Conservation (phyloP, 176 grass and related monocot genomes). For the Echinochloa phyllopogon region DNA sequence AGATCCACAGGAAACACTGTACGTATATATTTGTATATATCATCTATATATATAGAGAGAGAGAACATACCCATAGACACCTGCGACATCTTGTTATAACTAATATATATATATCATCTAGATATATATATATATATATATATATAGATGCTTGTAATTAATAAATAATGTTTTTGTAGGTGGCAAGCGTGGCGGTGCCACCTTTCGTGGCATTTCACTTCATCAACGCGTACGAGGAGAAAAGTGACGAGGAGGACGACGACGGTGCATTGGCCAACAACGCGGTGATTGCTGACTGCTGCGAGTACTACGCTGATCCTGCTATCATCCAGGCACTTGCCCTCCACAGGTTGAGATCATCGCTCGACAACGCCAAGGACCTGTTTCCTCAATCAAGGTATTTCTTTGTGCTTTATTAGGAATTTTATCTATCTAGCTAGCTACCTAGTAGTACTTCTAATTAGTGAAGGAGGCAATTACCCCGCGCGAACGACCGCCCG, state of each 20-base stretch:
- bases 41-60: too few species aligned
- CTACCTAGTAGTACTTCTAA: too few species aligned
- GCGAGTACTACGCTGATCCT: conserved; percentile 65
- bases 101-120: too few species aligned
- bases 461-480: too few species aligned
- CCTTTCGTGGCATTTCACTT: conserved; percentile 72
- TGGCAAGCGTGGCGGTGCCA: conserved; percentile 56
- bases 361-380: conserved; percentile 37
- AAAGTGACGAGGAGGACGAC: conserved; percentile 39
- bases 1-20: conserved; percentile 68
- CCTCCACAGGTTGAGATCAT: conserved; percentile 54
- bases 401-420: too few species aligned
- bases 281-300: conserved; percentile 59
- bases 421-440: too few species aligned
- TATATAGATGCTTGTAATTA: too few species aligned
- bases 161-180: background rate
- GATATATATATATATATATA: too few species aligned
- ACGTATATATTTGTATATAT: too few species aligned
- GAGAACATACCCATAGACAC: too few species aligned
- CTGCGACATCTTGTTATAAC: too few species aligned
- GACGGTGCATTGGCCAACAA: conserved; percentile 17
- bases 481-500: too few species aligned
- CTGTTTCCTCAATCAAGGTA: conserved; percentile 30
- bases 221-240: conserved; percentile 77
- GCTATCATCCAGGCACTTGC: conserved; percentile 55